Evolutionary conservation across 176 grass and related monocot species (phyloP), one percentile per base, ranked within the genome.

Genomic region (Calamus simplicifolius): DNA sequence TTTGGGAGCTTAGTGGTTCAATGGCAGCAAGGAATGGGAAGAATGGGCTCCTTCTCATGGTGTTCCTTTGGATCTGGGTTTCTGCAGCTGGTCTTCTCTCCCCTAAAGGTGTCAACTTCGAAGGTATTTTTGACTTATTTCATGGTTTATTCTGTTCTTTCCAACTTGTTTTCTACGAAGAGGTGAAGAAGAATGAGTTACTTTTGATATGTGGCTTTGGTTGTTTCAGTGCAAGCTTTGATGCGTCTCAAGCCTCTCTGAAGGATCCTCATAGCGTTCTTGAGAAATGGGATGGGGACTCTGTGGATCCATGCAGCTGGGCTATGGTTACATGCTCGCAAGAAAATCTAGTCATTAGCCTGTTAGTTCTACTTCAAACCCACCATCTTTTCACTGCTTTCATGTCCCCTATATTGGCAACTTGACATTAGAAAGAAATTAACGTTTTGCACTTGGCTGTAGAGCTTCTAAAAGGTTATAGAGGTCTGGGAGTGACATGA

Each of bases 251-350:
- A 66, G 81, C 63, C 62, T 79, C 73, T n/a, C 76, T 98, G 49
- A 85, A 66, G 53, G 93, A 92, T 59, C 93, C 93, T 25, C 84
- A 74, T 50, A 80, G 79, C 51, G 76, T 73, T 75, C 72, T 98
- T 74, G 79, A 83, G 67, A 88, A 64, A 73, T 98, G 93, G 93
- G 93, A 98, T 69, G 66, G 71, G 75, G 51, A 74, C 82, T 87
- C 88, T 19, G 93, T 83, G 14, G 93, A 98, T 76, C 93, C 93
- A 67, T 98, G 93, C 72, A 85, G 73, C 76, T 98, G 85, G 84
- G 50, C 76, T 57, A 85, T 79, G 70, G 71, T 98, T 73, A 76
- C 64, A 19, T 98, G 93, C 67, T 98, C 93, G 5, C 23, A 67
- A 0, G 78, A 89, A 35, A 70, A 57, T 43, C 60, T 67, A 16